These are phyloP conservation scores for Puya raimondii DNA, from an alignment of 176 grass and related monocot genomes.

Conservation along the genomic window DNA sequence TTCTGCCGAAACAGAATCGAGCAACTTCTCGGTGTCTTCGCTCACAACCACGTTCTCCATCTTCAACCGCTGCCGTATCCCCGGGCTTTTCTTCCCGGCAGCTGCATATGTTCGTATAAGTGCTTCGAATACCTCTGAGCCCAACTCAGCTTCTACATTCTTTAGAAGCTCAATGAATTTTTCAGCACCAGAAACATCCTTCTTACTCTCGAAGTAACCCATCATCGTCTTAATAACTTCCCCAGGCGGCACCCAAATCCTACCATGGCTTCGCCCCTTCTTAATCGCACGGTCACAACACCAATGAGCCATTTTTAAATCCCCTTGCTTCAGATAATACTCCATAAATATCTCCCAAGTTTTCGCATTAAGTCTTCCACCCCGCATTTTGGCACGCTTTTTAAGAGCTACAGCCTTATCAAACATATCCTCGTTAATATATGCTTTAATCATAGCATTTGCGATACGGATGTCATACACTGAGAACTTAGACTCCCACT, in stretches of 20 bases:
- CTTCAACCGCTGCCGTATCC: constrained; percentile 67
- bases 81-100: constrained; percentile 58
- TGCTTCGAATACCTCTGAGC: constrained; percentile 41
- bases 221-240: constrained; percentile 43
- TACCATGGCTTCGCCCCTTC: constrained; percentile 62
- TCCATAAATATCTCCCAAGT: constrained; percentile 93
- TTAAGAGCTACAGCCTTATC: constrained; percentile 64
- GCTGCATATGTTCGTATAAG: constrained; percentile 50
- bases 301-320: constrained; percentile 76
- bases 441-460: constrained; percentile 91
- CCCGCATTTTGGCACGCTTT: constrained; percentile 58
- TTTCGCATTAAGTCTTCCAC: constrained; percentile 78
- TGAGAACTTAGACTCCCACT: constrained; percentile 58
- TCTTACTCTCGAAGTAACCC: constrained; percentile 49
- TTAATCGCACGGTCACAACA: constrained; percentile 78
- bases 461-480: constrained; percentile 78
- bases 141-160: constrained; percentile 43
- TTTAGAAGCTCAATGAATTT: constrained; percentile 50
- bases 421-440: constrained; percentile 67
- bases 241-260: constrained; percentile 46
- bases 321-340: constrained; percentile 51
- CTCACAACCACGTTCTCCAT: constrained; percentile 54
- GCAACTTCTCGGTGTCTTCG: constrained; percentile 31
- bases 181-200: constrained; percentile 59
- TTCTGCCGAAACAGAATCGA: constrained; percentile 48